A percentile compares a stretch with the other conserved stretches of the same genome.
Conservation (phyloP, 495 filamentous ascomycete genomes). For the Friedmanniomyces simplex region DNA sequence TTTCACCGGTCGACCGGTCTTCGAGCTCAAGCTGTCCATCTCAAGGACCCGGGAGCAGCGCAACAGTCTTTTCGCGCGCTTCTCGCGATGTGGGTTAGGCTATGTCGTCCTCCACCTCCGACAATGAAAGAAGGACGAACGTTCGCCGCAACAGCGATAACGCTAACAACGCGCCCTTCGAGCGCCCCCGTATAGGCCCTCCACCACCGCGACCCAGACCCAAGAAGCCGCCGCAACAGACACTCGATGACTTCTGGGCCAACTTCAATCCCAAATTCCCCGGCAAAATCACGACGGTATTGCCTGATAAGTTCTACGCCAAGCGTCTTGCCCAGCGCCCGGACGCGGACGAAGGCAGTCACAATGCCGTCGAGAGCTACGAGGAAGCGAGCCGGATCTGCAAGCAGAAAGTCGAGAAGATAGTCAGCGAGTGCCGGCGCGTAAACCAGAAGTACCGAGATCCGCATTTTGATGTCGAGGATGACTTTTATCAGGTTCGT, state of each 20-base stretch:
- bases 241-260: slow-evolving; percentile 67
- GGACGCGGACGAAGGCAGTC: slow-evolving; percentile 37
- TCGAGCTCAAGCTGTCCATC: no score
- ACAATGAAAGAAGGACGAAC: background rate
- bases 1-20: background rate
- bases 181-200: background rate
- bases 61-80: no score
- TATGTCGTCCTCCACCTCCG: background rate
- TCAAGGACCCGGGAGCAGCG: no score
- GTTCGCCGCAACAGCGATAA: background rate
- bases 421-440: slow-evolving; percentile 67
- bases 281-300: slow-evolving; percentile 56
- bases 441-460: slow-evolving; percentile 86
- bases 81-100: background rate
- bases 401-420: slow-evolving; percentile 62
- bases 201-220: background rate
- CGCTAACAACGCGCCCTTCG: background rate
- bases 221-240: slow-evolving; percentile 54
- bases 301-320: slow-evolving; percentile 64
- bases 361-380: slow-evolving; percentile 54
- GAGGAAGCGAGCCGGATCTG: slow-evolving; percentile 65
- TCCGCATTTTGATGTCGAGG: slow-evolving; percentile 78
- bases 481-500: slow-evolving; percentile 57
- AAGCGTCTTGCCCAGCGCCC: slow-evolving; percentile 45
- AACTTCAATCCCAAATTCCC: slow-evolving; percentile 58